A percentile compares a stretch with the other conserved stretches of the same genome.
Conservation (phyloP, 257 asterid species). For the Scutellaria galericulata region DNA sequence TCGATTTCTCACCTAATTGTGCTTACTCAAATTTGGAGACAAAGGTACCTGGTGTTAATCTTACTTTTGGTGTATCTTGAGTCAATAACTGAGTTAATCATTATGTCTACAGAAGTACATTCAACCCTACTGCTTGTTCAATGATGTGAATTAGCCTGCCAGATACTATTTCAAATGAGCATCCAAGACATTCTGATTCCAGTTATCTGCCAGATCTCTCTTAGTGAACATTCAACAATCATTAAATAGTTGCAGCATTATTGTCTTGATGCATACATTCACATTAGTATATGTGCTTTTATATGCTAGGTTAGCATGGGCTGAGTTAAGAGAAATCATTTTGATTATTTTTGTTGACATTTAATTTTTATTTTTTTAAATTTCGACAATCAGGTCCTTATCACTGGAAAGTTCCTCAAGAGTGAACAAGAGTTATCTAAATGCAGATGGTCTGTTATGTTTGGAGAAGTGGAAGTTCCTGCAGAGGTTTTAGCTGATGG, state of each 20-base stretch:
- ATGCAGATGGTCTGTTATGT: constrained; percentile 84
- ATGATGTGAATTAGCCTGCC: not conserved
- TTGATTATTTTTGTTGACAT: constrained; percentile 17
- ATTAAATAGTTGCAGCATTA: not conserved
- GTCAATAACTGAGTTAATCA: constrained; percentile 7
- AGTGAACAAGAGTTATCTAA: constrained; percentile 50
- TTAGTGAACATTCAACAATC: constrained; percentile 13
- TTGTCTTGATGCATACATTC: constrained; percentile 1
- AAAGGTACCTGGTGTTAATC: constrained; percentile 51
- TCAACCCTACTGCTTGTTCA: not conserved
- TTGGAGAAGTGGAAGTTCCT: constrained; percentile 85
- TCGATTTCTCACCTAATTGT: constrained; percentile 76
- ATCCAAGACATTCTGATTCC: not conserved
- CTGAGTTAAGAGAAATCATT: constrained; percentile 18
- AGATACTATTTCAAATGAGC: not conserved
- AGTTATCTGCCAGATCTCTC: constrained; percentile 19
- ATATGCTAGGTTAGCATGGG: constrained; percentile 25
- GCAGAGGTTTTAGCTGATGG: constrained; percentile 72
- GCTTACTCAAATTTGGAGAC: constrained; percentile 67
- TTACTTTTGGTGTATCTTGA: not conserved
- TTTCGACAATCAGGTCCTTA: constrained; percentile 57
- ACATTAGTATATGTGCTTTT: constrained; percentile 8
- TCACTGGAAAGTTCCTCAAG: constrained; percentile 72
- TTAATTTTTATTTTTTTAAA: constrained; percentile 15
- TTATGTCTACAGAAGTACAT: constrained; percentile 14